phyloP scores from a whole-genome alignment of 2,329 filamentous ascomycete genomes.

The Claviceps sp. region DNA sequence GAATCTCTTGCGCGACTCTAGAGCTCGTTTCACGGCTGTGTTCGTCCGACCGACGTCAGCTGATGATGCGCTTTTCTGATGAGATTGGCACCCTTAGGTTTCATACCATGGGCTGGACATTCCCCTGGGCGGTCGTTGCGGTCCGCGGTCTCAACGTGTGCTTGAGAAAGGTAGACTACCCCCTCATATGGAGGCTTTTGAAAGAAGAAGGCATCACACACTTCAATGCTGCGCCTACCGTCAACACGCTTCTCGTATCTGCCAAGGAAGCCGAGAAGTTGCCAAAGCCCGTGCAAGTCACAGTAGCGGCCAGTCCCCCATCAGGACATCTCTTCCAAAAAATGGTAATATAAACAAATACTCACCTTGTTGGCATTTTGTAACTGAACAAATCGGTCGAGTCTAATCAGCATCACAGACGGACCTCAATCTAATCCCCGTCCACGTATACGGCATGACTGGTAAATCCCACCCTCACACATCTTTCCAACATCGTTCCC shows the following conservation, averaged over 20 bases:
- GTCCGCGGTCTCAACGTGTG: conserved; percentile 93
- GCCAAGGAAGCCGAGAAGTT: conserved; percentile 61
- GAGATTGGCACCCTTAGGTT: conserved; percentile 30
- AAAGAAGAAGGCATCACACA: conserved; percentile 83
- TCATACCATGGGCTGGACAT: conserved; percentile 67
- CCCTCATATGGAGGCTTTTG: conserved; percentile 77
- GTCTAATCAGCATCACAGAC: conserved; percentile 14
- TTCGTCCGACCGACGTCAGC: too few species aligned
- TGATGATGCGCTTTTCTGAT: too few species aligned
- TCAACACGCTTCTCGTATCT: conserved; percentile 85
- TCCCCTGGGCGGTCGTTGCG: conserved; percentile 85
- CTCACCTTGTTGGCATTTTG: too few species aligned
- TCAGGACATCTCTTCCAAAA: conserved; percentile 83
- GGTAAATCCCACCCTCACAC: conserved; percentile 11
- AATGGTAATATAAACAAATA: conserved; percentile 45
- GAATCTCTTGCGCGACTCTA: too few species aligned
- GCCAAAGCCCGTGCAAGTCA: conserved; percentile 62
- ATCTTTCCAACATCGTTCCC: neutral
- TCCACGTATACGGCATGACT: conserved; percentile 82
- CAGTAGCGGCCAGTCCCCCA: conserved; percentile 84
- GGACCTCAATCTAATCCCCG: conserved; percentile 68
- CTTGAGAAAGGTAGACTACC: conserved; percentile 87
- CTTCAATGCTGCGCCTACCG: conserved; percentile 90
- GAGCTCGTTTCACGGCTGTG: too few species aligned
- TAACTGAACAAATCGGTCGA: too few species aligned